phyloP scores from a whole-genome alignment of 73 alveolate genomes.

The Effrenium voratum region DNA sequence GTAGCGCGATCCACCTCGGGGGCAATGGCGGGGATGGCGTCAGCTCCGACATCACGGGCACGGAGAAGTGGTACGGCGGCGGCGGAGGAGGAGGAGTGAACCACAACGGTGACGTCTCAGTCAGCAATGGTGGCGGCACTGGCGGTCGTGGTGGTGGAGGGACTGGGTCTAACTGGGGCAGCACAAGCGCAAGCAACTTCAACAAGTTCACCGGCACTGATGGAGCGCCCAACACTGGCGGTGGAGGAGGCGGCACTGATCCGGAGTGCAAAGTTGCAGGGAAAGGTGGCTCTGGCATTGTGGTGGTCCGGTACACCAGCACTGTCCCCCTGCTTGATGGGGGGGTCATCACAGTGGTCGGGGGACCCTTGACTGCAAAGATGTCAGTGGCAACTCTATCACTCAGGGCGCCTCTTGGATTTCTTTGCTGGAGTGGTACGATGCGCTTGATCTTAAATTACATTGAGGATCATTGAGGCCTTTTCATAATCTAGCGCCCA shows the following conservation, averaged over 20 bases:
- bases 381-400: no score
- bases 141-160: conserved; percentile 40
- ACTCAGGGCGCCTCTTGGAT: no score
- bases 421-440: no score
- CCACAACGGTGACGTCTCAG: not conserved
- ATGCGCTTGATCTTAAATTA: no score
- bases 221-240: conserved; percentile 5
- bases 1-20: not conserved
- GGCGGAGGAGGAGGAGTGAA: conserved; percentile 47
- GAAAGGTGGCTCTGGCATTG: conserved; percentile 37
- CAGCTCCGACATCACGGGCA: conserved; percentile 38
- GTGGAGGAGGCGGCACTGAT: conserved; percentile 58
- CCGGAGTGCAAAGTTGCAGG: not conserved
- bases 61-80: not conserved
- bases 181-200: not conserved
- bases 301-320: conserved; percentile 37
- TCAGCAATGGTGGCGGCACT: not conserved
- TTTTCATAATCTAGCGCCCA: no score
- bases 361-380: conserved; percentile 10
- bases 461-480: no score
- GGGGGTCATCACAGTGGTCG: not conserved
- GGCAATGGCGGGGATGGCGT: conserved; percentile 36
- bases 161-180: not conserved
- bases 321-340: not conserved
- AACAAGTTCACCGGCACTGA: not conserved